Evolutionary conservation across 345 rosid genomes (phyloP).

Genomic region (Arabidopsis thaliana): TAIR10.1 NC_003076.8:6116501-6117000

Average conservation of each 20-base stretch:
- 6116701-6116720: conserved; percentile 35
- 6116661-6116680: conserved; percentile 7
- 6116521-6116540: conserved; percentile 37
- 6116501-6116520: conserved; percentile 43
- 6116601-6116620: conserved; percentile 33
- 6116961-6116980: conserved; percentile 71
- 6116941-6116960: conserved; percentile 79
- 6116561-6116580: conserved; percentile 26
- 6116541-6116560: not conserved
- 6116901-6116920: conserved; percentile 62
- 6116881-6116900: conserved; percentile 77
- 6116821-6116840: conserved; percentile 59
- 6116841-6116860: conserved; percentile 61
- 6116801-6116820: conserved; percentile 64
- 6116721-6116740: conserved; percentile 9
- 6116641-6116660: conserved; percentile 34
- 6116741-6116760: conserved; percentile 49
- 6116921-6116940: conserved; percentile 60
- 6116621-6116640: conserved; percentile 38
- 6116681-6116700: conserved; percentile 22
- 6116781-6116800: conserved; percentile 58
- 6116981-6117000: conserved; percentile 51
- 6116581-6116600: conserved; percentile 24
- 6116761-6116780: conserved; percentile 58
- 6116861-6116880: conserved; percentile 62